Evolutionary conservation across 2,329 filamentous ascomycete genomes (phyloP), one percentile per base, ranked within the genome.

Genomic region (Clonostachys sp.): DNA sequence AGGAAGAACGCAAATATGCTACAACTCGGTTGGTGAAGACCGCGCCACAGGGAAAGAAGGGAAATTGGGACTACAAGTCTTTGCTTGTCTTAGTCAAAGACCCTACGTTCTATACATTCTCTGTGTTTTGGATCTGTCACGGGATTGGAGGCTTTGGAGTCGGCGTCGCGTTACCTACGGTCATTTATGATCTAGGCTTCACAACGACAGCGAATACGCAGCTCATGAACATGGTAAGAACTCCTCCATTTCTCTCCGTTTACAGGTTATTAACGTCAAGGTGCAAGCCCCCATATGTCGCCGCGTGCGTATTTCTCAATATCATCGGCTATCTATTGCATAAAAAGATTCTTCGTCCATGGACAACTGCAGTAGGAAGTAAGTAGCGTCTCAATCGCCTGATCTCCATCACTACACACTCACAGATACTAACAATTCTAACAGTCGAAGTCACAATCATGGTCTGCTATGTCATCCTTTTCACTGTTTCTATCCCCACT

Each of bases 401-500:
- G 4, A 41, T 24, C 40, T 18, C 24, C 10, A 41, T 18, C 6
- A 41, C 16, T 5, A 12, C 5, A 17, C 40, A 6, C 8, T 2
- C 24, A 30, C 24, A 30, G 24, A 30, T 30, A 30, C 24, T 18
- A 18, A 17, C 14, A 20, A 41, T 41, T 41, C 17, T 13, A 12
- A 24, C 40, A 41, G 57, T 66, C 5, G 65, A 70, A 47, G 50
- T 58, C 10, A 53, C 58, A 2, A 60, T 65, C 45, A 64, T 66
- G 9, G 51, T 66, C 30, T 69, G 66, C 52, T 71, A 69, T 45
- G 61, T 71, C 42, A 51, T 68, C 5, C 58, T 70, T 34, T 64
- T 71, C 46, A 64, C 61, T 2, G 58, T 69, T 38, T 57, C 61
- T 24, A 56, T 62, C 13, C 48, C 55, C 50, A 38, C 65, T 2